Evolutionary conservation across 305 asterid species (phyloP), one percentile per base, ranked within the genome.

Genomic region (Fraxinus greggii): DNA sequence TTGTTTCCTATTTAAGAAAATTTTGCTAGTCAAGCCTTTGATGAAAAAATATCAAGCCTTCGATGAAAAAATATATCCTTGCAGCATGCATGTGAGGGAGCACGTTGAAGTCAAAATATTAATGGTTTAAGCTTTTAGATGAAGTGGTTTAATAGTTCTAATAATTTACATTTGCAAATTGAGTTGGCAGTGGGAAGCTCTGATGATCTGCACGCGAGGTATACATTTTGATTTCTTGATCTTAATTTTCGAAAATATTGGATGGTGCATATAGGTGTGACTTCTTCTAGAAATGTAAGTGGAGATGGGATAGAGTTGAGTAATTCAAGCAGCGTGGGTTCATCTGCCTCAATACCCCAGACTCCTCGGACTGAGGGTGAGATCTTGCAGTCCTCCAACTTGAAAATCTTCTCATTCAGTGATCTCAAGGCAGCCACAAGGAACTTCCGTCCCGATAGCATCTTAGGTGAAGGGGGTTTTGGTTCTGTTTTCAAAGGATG

Each of bases 401-500:
- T 92, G 89, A 92, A 87, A 83, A 89, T 89, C 83, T 92, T 90
- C 87, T 36, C 90, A 26, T 88, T 87, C 40, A 73, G 69, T 77
- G 93, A 91, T 76, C 94, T 92, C 6, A 91, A 89, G 87, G 84
- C 91, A 0, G 92, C 97, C 69, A 91, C 97, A 0, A 91, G 93
- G 82, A 91, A 91, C 80, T 92, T 92, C 75, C 97, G 97, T 32
- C 95, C 92, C 0, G 95, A 90, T 63, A 89, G 96, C 19, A 91
- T 92, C 24, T 82, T 92, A 40, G 96, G 94, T 51, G 94, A 90
- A 88, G 97, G 95, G 33, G 95, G 95, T 3, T 91, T 91, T 8
- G 95, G 97, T 69, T 89, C 91, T 1, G 95, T 91, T 15, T 91
- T 84, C 85, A 91, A 91, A 82, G 97, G 97, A 5, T 91, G 97